Conservation (phyloP, 2,329 filamentous ascomycete genomes). For the Alternaria conjuncta region DNA sequence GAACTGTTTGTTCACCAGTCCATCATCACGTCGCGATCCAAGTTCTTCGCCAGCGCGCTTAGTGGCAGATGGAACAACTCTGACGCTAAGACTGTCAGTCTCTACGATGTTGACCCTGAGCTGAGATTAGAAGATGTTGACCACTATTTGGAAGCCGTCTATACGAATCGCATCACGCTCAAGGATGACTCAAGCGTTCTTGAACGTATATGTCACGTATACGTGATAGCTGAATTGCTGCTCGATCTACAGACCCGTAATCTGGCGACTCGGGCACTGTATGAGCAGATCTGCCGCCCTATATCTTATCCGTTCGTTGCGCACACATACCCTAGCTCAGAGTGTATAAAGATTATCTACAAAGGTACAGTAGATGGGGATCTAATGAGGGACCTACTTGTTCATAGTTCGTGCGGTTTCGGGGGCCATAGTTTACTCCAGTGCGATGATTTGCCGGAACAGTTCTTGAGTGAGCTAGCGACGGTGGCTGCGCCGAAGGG, state of each 20-base stretch:
- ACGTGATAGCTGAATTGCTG: constrained; percentile 22
- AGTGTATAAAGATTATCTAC: background rate
- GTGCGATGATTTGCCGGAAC: background rate
- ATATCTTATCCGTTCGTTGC: background rate
- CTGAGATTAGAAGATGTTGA: constrained; percentile 14
- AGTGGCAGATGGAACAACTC: background rate
- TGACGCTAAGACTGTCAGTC: background rate
- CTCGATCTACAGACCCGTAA: background rate
- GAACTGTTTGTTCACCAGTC: constrained; percentile 1
- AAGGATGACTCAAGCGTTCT: background rate
- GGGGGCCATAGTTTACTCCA: background rate
- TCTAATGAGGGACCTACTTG: background rate
- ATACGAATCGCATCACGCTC: constrained; percentile 12
- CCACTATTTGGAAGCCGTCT: constrained; percentile 15
- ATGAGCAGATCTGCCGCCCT: background rate
- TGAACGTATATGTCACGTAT: constrained; percentile 5
- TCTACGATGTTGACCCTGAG: constrained; percentile 2
- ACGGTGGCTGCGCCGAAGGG: background rate
- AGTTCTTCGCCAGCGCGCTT: constrained; percentile 9
- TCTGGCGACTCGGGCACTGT: background rate
- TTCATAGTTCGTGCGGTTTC: background rate
- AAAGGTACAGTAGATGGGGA: background rate
- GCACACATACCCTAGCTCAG: background rate
- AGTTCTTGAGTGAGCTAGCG: background rate
- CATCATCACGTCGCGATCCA: constrained; percentile 3